Base-by-base conservation (phyloP, 2,329 filamentous ascomycete species). In the Scolecobasidium constrictum region DNA sequence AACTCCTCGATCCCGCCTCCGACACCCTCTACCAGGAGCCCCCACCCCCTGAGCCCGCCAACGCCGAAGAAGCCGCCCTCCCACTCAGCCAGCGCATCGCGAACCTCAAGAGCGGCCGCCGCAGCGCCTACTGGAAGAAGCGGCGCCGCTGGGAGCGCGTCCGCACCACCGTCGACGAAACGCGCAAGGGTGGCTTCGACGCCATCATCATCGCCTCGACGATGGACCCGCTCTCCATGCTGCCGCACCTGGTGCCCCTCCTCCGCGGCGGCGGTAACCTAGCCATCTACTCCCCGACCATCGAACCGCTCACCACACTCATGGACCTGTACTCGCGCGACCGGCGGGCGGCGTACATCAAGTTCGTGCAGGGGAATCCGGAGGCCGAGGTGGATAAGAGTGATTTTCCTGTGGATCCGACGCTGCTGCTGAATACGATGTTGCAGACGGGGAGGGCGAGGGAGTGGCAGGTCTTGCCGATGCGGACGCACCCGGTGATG, bases 401-500 rank as follows among this genome's bases (percentile, higher is more conserved):
- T 9, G 84, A 93, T 51, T 96, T 94, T 56, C 84, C 86, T 0
- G 61, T 95, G 12, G 92, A 98, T 57, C 92, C 92, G 1, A 83
- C 86, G 2, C 64, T 94, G 40, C 60, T 98, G 3, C 72, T 96
- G 1, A 85, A 81, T 1, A 79, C 86, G 1, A 77, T 73, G 11
- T 69, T 98, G 42, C 88, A 96, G 64, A 92, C 81, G 2, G 84
- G 81, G 38, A 72, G 86, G 12, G 80, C 83, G 4, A 73, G 83
- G 48, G 71, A 77, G 42, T 96, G 86, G 85, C 92, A 98, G 66
- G 88, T 95, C 2, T 62, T 98, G 37, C 92, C 92, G 0, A 85
- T 86, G 1, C 70, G 92, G 42, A 96, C 92, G 41, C 92, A 98
- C 65, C 92, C 92, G 5, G 63, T 93, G 43, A 98, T 98, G 92